phyloP scores from a whole-genome alignment of 192 early-diverging fungal genomes.

The Powellomyces hirtus region DNA sequence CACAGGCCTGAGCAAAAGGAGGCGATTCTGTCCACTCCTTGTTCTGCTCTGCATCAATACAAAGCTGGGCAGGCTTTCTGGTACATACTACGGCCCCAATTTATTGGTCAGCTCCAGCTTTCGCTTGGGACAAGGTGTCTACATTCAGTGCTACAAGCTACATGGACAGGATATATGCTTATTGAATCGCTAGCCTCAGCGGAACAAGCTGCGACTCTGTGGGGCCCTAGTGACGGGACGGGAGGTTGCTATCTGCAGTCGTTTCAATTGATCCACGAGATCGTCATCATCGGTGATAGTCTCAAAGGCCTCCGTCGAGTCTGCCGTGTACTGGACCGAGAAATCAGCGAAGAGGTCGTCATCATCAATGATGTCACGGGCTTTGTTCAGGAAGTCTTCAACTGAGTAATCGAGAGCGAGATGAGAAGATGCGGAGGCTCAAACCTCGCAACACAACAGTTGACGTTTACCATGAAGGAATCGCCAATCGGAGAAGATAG shows the following conservation, averaged over 20 bases:
- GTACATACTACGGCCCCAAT: no score
- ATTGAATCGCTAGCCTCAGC: no score
- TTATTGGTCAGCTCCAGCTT: no score
- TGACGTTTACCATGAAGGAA: background rate
- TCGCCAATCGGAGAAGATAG: background rate
- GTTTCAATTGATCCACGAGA: background rate
- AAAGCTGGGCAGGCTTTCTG: no score
- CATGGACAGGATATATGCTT: no score
- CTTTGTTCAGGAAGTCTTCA: slow-evolving; percentile 6
- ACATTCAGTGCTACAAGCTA: no score
- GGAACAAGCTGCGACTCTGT: no score
- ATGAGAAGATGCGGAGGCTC: background rate
- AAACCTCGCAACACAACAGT: background rate
- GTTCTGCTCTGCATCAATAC: no score
- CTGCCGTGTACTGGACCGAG: background rate
- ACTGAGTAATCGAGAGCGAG: background rate
- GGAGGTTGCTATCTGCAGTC: background rate
- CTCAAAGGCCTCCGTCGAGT: background rate
- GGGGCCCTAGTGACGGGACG: no score
- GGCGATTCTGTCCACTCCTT: no score
- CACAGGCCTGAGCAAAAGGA: no score
- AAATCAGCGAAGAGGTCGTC: slow-evolving; percentile 6
- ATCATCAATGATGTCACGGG: slow-evolving; percentile 5
- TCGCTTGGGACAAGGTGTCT: no score
- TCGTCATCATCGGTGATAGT: background rate